A percentile compares a stretch with the other conserved stretches of the same genome.
These are phyloP conservation scores for Domatiomyces globalis DNA, from an alignment of 2,329 filamentous ascomycete species.

Conservation along the genomic window DNA sequence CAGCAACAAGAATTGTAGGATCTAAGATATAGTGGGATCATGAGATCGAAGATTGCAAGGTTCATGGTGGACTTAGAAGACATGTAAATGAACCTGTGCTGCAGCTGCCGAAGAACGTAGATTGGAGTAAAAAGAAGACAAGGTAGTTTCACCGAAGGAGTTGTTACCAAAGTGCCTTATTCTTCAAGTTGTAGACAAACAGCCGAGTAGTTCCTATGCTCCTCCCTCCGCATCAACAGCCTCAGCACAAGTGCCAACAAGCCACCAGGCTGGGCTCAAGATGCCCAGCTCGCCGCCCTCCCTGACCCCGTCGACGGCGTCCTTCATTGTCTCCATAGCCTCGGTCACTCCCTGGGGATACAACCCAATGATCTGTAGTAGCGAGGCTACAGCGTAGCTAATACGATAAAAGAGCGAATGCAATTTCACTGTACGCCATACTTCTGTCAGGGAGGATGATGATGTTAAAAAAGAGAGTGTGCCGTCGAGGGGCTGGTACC, in stretches of 20 bases:
- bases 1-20: background rate
- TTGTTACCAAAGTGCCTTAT: background rate
- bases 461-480: background rate
- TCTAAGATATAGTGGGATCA: background rate
- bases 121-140: background rate
- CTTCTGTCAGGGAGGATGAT: background rate
- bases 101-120: background rate
- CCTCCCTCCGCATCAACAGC: background rate
- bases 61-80: background rate
- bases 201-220: background rate
- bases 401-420: constrained; percentile 1
- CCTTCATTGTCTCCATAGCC: constrained; percentile 9
- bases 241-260: constrained; percentile 6
- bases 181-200: too few relatives aligned
- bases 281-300: constrained; percentile 8
- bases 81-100: background rate
- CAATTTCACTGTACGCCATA: background rate
- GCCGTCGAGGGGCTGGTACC: constrained; percentile 18
- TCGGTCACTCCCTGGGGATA: constrained; percentile 9
- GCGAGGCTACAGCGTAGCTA: constrained; percentile 7
- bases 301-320: constrained; percentile 9
- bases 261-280: constrained; percentile 17
- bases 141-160: background rate
- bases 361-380: constrained; percentile 11
- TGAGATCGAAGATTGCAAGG: background rate